These are phyloP conservation scores for Coemansia sp. DNA, from an alignment of 192 early-diverging fungal genomes.

Conservation along the genomic window DNA sequence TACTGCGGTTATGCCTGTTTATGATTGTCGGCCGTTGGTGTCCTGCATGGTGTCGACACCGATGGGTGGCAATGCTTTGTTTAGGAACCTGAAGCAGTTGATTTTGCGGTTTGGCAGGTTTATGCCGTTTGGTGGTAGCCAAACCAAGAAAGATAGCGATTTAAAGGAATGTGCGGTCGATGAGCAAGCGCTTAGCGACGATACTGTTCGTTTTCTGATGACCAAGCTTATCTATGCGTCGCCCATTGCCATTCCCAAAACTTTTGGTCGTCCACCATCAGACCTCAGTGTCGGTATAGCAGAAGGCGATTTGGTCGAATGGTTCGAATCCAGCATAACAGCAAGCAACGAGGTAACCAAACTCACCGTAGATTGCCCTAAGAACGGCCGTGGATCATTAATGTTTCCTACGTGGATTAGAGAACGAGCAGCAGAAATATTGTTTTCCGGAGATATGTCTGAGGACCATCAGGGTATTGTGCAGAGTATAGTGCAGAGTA, in stretches of 20 bases:
- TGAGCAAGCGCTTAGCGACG: slow-evolving; percentile 8
- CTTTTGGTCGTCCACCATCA: background rate
- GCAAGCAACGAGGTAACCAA: background rate
- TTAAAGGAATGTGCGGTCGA: background rate
- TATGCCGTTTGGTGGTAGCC: background rate
- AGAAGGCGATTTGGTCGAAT: slow-evolving; percentile 9
- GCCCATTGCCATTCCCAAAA: slow-evolving; percentile 3
- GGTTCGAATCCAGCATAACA: slow-evolving; percentile 22
- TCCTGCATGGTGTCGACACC: slow-evolving; percentile 13
- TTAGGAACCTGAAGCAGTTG: slow-evolving; percentile 10
- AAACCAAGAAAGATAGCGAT: background rate
- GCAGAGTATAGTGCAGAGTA: slow-evolving; percentile 56
- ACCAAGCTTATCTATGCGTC: slow-evolving; percentile 12
- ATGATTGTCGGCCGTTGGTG: slow-evolving; percentile 26
- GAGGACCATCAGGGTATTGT: slow-evolving; percentile 62
- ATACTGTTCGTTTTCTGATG: slow-evolving; percentile 8
- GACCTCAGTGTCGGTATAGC: background rate
- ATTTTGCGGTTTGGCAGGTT: slow-evolving; percentile 16
- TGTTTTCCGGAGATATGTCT: slow-evolving; percentile 73
- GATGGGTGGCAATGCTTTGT: slow-evolving; percentile 18
- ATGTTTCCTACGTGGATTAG: slow-evolving; percentile 84
- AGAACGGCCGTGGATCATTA: slow-evolving; percentile 55
- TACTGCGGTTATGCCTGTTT: slow-evolving; percentile 76
- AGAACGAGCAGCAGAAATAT: slow-evolving; percentile 73
- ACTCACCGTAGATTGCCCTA: slow-evolving; percentile 5